Evolutionary conservation across 805 yeast species (phyloP), one percentile per base, ranked within the genome.

Genomic region (Candida gorgasii): DNA sequence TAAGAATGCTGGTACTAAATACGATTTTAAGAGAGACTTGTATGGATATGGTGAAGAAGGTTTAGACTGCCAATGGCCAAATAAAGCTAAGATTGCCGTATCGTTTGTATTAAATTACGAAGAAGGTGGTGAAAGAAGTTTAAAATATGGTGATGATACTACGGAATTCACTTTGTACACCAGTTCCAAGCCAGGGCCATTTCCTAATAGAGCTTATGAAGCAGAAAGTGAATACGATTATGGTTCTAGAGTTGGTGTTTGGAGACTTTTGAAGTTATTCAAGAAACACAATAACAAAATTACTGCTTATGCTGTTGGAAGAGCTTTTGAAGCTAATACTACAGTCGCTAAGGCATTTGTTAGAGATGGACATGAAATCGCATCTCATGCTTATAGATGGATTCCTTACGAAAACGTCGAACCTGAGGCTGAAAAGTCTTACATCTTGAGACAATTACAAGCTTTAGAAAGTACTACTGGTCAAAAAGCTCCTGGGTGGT

Each of bases 11-110:
- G 46, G 40, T 5, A 40, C 51, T 17, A 48, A 48, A 35, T 48
- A 17, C 28, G 49, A 45, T 33, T 45, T 48, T 20, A 27, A 42
- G 13, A 40, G 51, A 43, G 47, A 48, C 20, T 33, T 48, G 17
- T 23, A 43, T 30, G 63, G 63, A 4, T 57, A 58, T 39, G 63
- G 63, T 6, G 62, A 57, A 39, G 43, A 45, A 22, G 51, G 56
- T 4, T 44, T 56, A 14, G 52, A 55, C 17, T 47, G 53, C 19
- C 29, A 49, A 42, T 57, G 57, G 54, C 60, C 61, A 2, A 41
- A 49, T 18, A 39, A 42, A 11, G 47, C 50, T 17, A 55, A 48
- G 32, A 45, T 55, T 13, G 61, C 61, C 1, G 43, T 57, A 16
- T 47, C 51, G 2, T 48, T 57, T 24, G 59, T 57, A 14, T 39